These are phyloP conservation scores for Colletotrichum sp. DNA, from an alignment of 2,329 filamentous ascomycete genomes.

Conservation along the genomic window DNA sequence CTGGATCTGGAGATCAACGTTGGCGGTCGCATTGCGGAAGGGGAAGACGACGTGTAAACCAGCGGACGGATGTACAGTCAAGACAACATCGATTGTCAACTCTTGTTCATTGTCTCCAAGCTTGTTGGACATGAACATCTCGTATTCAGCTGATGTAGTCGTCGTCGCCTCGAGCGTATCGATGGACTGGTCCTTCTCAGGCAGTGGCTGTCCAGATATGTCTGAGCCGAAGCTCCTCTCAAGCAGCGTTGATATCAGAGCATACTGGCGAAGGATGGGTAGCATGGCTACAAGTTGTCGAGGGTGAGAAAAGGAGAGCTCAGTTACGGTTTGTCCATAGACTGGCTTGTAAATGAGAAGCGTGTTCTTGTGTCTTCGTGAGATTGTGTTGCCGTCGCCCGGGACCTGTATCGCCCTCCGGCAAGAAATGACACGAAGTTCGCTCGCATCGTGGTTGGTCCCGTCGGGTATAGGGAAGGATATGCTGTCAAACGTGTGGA, in stretches of 20 bases:
- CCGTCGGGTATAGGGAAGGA: slow-evolving; percentile 59
- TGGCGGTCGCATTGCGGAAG: slow-evolving; percentile 51
- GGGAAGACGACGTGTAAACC: slow-evolving; percentile 60
- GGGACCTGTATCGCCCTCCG: slow-evolving; percentile 51
- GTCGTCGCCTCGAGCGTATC: slow-evolving; percentile 26
- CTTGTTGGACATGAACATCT: slow-evolving; percentile 31
- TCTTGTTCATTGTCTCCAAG: slow-evolving; percentile 9
- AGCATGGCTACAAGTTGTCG: slow-evolving; percentile 76
- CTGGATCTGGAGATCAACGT: slow-evolving; percentile 63
- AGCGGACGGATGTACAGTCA: slow-evolving; percentile 55
- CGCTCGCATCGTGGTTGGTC: slow-evolving; percentile 58
- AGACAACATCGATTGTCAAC: slow-evolving; percentile 55
- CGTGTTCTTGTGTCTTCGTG: slow-evolving; percentile 58
- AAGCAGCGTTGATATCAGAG: slow-evolving; percentile 70
- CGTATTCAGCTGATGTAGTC: slow-evolving; percentile 37
- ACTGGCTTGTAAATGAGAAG: slow-evolving; percentile 76
- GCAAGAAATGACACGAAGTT: slow-evolving; percentile 60
- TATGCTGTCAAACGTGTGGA: slow-evolving; percentile 60
- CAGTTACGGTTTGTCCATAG: slow-evolving; percentile 69
- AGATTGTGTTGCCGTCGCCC: slow-evolving; percentile 30
- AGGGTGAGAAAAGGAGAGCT: slow-evolving; percentile 79
- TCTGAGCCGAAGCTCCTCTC: slow-evolving; percentile 57
- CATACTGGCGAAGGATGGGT: slow-evolving; percentile 78
- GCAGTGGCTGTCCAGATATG: slow-evolving; percentile 12
- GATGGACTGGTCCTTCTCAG: slow-evolving; percentile 32